Base-by-base conservation (phyloP, 1,139 yeast genomes). In the Magnusiomyces tetraspermus region DNA sequence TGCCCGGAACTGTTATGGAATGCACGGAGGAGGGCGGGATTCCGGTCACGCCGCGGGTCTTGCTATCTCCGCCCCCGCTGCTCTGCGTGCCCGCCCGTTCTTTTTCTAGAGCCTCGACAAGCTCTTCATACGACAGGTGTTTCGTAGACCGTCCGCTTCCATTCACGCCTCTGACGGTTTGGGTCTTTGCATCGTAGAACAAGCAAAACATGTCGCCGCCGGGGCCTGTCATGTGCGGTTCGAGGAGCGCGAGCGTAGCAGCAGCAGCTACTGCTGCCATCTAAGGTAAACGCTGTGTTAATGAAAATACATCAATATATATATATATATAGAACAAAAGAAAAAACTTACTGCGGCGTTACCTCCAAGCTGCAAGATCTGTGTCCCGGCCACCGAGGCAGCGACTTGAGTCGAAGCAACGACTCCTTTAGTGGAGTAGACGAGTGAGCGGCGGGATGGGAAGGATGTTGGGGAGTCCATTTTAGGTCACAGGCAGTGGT, bases 191-290 rank as follows among this genome's bases (percentile, higher is more conserved):
- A 46, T 79, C 75, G 66, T 82, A 83, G 63, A 73, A 82, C 49
- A 85, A 69, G 1, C 82, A 79, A 70, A 85, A 86, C 56, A 86
- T 82, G 64, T 86, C 95, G 33, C 95, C 95, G 2, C 95, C 95
- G 53, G 85, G 76, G 15, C 94, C 94, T 0, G 92, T 85, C 57
- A 87, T 82, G 33, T 78, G 76, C 0, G 95, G 94, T 63, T 86
- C 95, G 2, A 82, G 71, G 13, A 85, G 78, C 57, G 84, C 77
- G 45, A 86, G 71, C 5, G 83, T 86, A 3, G 95, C 92, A 5
- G 89, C 80, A 31, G 82, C 80, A 0, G 92, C 95, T 36, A 86
- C 84, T 10, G 87, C 83, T 1, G 95, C 95, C 65, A 63, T 80
- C 83, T 51, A 43, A 2, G 4, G 2, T 26, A 19, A 15, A 21